Conservation (phyloP, 2,329 filamentous ascomycete genomes). For the Orbilia oligospora region DNA sequence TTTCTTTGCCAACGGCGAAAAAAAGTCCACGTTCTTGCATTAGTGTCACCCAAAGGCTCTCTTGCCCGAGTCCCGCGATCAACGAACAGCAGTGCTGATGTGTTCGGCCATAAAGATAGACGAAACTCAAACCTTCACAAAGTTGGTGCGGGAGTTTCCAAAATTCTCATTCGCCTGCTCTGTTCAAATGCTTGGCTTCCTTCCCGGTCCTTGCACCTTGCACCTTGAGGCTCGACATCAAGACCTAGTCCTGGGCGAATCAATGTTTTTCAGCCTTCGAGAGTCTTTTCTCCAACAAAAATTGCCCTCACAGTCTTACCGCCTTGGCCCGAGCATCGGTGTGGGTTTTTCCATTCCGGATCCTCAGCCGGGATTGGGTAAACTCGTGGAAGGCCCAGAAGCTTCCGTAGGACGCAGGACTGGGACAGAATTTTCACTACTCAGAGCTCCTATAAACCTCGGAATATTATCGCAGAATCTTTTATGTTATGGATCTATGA, state of each 20-base stretch:
- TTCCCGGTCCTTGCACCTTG: conserved; percentile 35
- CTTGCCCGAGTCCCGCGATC: conserved; percentile 47
- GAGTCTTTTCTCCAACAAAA: conserved; percentile 37
- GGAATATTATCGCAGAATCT: conserved; percentile 19
- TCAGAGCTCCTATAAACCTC: conserved; percentile 42
- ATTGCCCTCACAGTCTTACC: conserved; percentile 43
- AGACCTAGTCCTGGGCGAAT: conserved; percentile 37
- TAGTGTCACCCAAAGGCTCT: conserved; percentile 33
- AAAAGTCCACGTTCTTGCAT: conserved; percentile 41
- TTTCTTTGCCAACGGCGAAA: conserved; percentile 28
- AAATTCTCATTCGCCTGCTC: conserved; percentile 56
- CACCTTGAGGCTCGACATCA: conserved; percentile 39
- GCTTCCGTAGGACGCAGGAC: conserved; percentile 25
- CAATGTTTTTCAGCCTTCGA: conserved; percentile 44
- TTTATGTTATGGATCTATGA: not conserved
- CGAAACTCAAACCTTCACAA: conserved; percentile 17
- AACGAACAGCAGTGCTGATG: conserved; percentile 39
- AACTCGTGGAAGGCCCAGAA: conserved; percentile 57
- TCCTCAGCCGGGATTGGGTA: conserved; percentile 52
- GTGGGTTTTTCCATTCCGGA: conserved; percentile 52
- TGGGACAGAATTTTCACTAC: conserved; percentile 39
- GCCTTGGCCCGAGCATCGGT: conserved; percentile 40
- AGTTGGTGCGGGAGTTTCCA: conserved; percentile 55
- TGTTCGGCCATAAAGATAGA: conserved; percentile 34
- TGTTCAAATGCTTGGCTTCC: conserved; percentile 27